These are phyloP conservation scores for Kazachstania africana DNA, from an alignment of 805 yeast species.

Conservation along the genomic window DNA sequence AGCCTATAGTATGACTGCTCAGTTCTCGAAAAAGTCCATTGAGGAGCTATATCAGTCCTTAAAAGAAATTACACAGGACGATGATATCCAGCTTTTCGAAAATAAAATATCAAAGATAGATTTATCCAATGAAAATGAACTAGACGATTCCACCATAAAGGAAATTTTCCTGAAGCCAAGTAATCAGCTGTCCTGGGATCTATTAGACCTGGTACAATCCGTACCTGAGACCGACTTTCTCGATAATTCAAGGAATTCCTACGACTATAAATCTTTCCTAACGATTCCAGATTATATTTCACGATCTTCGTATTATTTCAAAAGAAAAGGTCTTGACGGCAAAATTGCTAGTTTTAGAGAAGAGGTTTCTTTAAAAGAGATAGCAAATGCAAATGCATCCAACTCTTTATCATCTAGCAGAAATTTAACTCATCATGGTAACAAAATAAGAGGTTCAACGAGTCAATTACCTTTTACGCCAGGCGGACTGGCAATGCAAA, in stretches of 20 bases:
- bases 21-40: constrained; percentile 4
- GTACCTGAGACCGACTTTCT: constrained; percentile 29
- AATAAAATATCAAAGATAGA: constrained; percentile 31
- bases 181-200: constrained; percentile 50
- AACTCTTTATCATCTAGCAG: constrained; percentile 68
- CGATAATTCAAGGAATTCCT: constrained; percentile 6
- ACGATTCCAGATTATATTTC: constrained; percentile 48
- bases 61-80: constrained; percentile 12
- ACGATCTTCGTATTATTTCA: constrained; percentile 55
- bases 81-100: constrained; percentile 30
- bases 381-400: constrained; percentile 41
- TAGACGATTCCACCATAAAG: constrained; percentile 3
- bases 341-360: constrained; percentile 51
- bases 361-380: constrained; percentile 38
- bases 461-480: constrained; percentile 83
- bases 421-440: constrained; percentile 48
- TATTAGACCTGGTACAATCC: constrained; percentile 58
- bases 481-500: constrained; percentile 52
- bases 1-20: no score
- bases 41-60: constrained; percentile 15
- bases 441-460: constrained; percentile 56
- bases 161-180: constrained; percentile 50
- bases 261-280: constrained; percentile 36
- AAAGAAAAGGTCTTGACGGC: constrained; percentile 69
- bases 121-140: not conserved